Base-by-base conservation (phyloP, 2,329 filamentous ascomycete species). In the Lecanicillium sp. region DNA sequence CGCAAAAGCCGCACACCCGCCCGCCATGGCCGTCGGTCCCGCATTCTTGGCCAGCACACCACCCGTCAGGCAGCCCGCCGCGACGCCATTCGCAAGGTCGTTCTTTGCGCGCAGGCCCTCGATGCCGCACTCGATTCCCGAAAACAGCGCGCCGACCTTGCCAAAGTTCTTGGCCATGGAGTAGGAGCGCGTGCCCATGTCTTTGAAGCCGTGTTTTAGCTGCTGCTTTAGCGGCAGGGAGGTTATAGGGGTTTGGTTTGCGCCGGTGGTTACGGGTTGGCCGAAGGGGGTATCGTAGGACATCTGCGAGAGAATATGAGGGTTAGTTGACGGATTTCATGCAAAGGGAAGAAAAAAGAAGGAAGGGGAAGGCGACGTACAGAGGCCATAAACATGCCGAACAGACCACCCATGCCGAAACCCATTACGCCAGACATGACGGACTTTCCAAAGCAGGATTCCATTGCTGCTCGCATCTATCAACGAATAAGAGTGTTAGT, bases 381-480 rank as follows among this genome's bases (percentile, higher is more conserved):
- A 55, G 85, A 92, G 43, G 89, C 87, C 90, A 96, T 98, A 70
- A 98, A 98, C 53, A 96, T 75, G 50, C 92, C 92, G 51, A 98
- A 98, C 31, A 94, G 70, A 53, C 88, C 92, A 46, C 92, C 92
- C 48, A 98, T 81, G 28, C 82, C 92, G 54, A 95, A 95, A 13
- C 92, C 92, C 78, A 94, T 94, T 17, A 83, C 85, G 41, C 90
- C 92, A 0, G 89, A 85, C 64, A 98, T 83, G 50, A 78, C 81
- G 14, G 87, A 85, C 63, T 98, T 98, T 42, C 81, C 81, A 17
- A 83, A 78, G 58, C 92, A 98, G 25, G 86, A 94, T 63, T 96
- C 89, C 86, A 95, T 95, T 31, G 79, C 78, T 17, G 70, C 64
- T 71, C 87, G 78, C 68, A 95, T 83, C 85, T 92, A 48, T 33